Conservation (phyloP, 805 yeast species). For the Saturnispora sekii region DNA sequence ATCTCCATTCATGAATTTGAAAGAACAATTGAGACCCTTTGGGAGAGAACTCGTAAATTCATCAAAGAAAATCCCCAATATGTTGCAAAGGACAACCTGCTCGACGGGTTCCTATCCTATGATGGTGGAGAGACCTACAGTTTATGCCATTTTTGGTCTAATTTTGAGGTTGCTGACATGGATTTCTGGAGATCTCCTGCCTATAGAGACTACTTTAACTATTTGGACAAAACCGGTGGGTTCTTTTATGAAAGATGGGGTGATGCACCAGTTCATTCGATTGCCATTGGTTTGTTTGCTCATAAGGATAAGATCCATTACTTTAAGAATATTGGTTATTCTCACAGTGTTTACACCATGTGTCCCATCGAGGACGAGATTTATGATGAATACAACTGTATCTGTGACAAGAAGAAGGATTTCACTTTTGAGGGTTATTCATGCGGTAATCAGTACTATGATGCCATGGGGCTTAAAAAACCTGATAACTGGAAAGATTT, state of each 20-base stretch:
- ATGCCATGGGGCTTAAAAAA: conserved; percentile 19
- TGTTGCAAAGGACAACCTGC: conserved; percentile 37
- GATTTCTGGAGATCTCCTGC: conserved; percentile 53
- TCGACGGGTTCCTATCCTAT: conserved; percentile 47
- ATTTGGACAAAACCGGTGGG: conserved; percentile 61
- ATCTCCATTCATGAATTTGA: conserved; percentile 54
- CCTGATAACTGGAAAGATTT: conserved; percentile 23
- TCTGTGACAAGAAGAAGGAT: conserved; percentile 31
- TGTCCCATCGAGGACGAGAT: conserved; percentile 31
- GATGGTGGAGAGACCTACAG: conserved; percentile 60
- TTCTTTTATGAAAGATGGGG: conserved; percentile 90
- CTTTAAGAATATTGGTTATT: conserved; percentile 69
- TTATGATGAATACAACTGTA: conserved; percentile 25
- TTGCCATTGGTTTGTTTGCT: conserved; percentile 57
- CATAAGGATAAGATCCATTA: conserved; percentile 51
- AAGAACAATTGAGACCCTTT: conserved; percentile 47
- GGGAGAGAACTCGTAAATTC: conserved; percentile 45
- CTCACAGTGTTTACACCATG: conserved; percentile 42
- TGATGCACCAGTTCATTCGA: conserved; percentile 84
- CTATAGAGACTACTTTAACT: conserved; percentile 51
- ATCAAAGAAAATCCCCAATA: conserved; percentile 33
- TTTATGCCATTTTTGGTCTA: conserved; percentile 76
- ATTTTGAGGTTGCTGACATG: conserved; percentile 66
- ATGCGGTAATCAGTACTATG: conserved; percentile 27
- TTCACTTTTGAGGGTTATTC: conserved; percentile 30